Percentiles rank a stretch among this genome's conserved stretches.
Evolutionary conservation across 345 rosid genomes (phyloP).

Genomic region (Turnera subulata): DNA sequence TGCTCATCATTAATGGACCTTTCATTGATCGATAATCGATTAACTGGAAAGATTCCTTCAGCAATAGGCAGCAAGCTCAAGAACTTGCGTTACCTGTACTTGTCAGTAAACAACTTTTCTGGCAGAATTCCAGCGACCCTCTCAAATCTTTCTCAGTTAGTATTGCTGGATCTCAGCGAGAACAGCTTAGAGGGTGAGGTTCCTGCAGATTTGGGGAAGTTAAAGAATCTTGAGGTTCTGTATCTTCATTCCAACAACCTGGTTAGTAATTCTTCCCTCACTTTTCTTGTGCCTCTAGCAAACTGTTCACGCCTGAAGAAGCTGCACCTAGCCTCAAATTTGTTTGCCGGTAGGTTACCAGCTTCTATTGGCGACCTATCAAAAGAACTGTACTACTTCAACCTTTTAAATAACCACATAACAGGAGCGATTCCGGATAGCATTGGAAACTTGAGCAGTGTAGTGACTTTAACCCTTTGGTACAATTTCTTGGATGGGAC

Average conservation of each 20-base stretch:
- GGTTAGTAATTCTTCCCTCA: conserved; percentile 7
- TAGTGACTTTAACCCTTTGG: conserved; percentile 3
- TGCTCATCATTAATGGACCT: conserved; percentile 1
- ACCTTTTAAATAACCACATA: conserved; percentile 9
- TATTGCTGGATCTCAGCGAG: conserved; percentile 12
- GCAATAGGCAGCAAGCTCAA: conserved; percentile 16
- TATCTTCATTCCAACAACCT: conserved; percentile 12
- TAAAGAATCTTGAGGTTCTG: conserved; percentile 16
- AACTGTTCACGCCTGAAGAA: conserved; percentile 10
- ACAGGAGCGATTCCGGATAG: conserved; percentile 6
- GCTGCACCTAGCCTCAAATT: conserved; percentile 13
- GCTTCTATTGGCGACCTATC: conserved; percentile 14
- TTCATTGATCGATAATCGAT: conserved; percentile 1
- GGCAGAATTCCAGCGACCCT: conserved; percentile 13
- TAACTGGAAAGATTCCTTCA: background rate
- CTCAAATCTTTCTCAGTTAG: conserved; percentile 11
- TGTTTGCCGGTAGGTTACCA: conserved; percentile 7
- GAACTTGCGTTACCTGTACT: conserved; percentile 9
- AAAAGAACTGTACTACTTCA: conserved; percentile 12
- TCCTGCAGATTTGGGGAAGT: conserved; percentile 10
- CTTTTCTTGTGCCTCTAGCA: conserved; percentile 13
- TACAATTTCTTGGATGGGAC: conserved; percentile 4
- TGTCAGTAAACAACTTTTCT: background rate
- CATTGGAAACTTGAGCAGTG: conserved; percentile 16
- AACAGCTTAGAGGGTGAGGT: conserved; percentile 12